Evolutionary conservation across 1,284 basidiomycete species (phyloP).

Genomic region (Ceratobasidium sp.): DNA sequence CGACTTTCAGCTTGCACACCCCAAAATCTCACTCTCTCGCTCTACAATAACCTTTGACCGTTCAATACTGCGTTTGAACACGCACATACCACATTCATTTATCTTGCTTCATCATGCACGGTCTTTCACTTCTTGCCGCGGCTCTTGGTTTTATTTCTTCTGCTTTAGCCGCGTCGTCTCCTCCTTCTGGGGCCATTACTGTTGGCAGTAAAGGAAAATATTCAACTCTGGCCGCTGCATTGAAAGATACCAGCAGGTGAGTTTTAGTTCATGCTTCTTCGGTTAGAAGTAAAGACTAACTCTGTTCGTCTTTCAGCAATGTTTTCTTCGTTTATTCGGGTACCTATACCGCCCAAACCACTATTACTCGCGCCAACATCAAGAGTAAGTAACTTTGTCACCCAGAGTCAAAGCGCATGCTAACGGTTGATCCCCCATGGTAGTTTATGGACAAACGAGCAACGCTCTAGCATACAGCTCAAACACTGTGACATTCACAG

Average conservation of each 20-base stretch:
- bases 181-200: conserved; percentile 11
- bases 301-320: conserved; percentile 20
- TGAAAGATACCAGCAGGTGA: conserved; percentile 46
- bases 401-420: neutral
- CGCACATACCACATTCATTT: neutral
- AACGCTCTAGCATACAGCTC: conserved; percentile 7
- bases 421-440: too few relatives aligned
- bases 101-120: neutral
- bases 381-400: conserved; percentile 42
- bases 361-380: conserved; percentile 46
- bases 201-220: conserved; percentile 45
- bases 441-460: conserved; percentile 26
- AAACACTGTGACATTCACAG: conserved; percentile 49
- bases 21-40: neutral
- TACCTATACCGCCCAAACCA: conserved; percentile 45
- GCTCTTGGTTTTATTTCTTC: conserved; percentile 10
- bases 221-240: conserved; percentile 46
- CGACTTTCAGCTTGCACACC: neutral
- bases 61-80: too few relatives aligned
- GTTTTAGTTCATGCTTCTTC: neutral
- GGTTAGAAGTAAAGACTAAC: neutral
- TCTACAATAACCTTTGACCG: too few relatives aligned
- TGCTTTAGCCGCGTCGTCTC: neutral
- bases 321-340: conserved; percentile 48
- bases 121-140: neutral